Base-by-base conservation (phyloP, 2,329 filamentous ascomycete genomes). In the Diaporthe australafricana region DNA sequence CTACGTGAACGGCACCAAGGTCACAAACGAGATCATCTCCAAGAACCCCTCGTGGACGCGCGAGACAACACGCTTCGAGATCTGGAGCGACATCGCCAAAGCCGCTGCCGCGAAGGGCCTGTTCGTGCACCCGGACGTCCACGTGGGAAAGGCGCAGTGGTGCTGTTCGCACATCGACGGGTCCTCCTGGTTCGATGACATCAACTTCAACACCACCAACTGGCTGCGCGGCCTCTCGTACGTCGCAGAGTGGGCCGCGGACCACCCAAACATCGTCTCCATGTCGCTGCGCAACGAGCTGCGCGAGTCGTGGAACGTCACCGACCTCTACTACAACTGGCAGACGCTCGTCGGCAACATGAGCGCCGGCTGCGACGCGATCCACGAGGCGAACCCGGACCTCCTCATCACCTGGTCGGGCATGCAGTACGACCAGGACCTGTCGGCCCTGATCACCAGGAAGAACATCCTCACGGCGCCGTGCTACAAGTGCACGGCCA, bases 131-230 rank as follows among this genome's bases (percentile, higher is more conserved):
- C 83, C 82, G 0, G 83, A 84, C 65, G 81, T 83, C 20, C 82
- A 84, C 75, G 80, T 83, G 35, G 76, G 79, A 69, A 83, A 82
- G 76, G 82, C 82, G 2, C 78, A 80, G 70, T 84, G 82, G 82
- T 84, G 87, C 75, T 89, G 87, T 75, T 82, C 79, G 35, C 82
- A 83, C 68, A 80, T 78, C 0, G 87, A 89, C 75, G 87, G 86
- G 32, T 87, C 87, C 75, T 80, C 83, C 53, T 89, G 87, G 87
- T 88, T 88, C 77, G 86, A 86, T 53, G 88, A 90, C 77, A 81
- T 83, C 8, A 81, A 86, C 75, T 91, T 91, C 77, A 78, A 87
- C 73, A 82, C 85, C 0, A 78, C 79, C 1, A 87, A 87, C 30
- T 91, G 89, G 89, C 83, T 83, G 50, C 84, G 88, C 25, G 88